Conservation (phyloP, 176 grass and related monocot species). For the Bromus sterilis region DNA sequence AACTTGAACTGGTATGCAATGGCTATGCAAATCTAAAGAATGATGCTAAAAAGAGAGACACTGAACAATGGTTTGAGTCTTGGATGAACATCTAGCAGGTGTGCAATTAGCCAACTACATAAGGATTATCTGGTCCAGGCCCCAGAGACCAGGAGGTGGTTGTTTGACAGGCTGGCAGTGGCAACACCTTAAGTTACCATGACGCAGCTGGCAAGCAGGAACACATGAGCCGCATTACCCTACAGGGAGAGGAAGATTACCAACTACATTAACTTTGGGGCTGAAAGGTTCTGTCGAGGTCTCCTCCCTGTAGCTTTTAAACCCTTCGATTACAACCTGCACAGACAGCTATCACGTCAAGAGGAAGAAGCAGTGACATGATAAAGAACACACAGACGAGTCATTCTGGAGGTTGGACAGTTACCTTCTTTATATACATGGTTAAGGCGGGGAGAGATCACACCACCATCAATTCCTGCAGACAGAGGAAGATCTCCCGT, state of each 20-base stretch:
- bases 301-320: conserved; percentile 97
- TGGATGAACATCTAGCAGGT: not conserved
- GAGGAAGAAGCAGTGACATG: not conserved
- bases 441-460: not conserved
- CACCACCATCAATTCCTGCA: conserved; percentile 9
- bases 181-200: not conserved
- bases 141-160: not conserved
- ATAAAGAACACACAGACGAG: not conserved
- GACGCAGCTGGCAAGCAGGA: not conserved
- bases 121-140: conserved; percentile 8
- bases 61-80: not conserved
- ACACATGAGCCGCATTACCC: not conserved
- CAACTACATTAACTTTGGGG: conserved; percentile 96
- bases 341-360: not conserved
- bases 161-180: not conserved
- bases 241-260: conserved; percentile 36
- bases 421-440: conserved; percentile 97
- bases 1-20: not conserved
- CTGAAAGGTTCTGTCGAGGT: conserved; percentile 89
- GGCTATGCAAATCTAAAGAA: not conserved
- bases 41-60: not conserved
- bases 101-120: not conserved
- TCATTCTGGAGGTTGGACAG: not conserved
- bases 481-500: not conserved
- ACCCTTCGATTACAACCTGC: conserved; percentile 93